Base-by-base conservation (phyloP, 2,329 filamentous ascomycete genomes). In the Colletotrichum euphorbiae region DNA sequence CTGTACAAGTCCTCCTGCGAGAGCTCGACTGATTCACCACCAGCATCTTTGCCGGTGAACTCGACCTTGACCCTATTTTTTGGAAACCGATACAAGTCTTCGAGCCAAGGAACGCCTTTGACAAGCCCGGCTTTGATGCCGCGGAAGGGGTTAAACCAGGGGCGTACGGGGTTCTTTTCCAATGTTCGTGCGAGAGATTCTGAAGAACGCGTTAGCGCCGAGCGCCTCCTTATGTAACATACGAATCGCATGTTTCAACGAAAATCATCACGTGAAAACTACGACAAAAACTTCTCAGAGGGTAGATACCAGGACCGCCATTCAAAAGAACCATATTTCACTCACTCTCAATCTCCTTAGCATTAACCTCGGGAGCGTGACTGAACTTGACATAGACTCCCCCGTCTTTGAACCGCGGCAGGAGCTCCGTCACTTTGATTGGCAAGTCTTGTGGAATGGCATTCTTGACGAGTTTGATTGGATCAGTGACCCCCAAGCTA, bases 301-400 rank as follows among this genome's bases (percentile, higher is more conserved):
- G 2, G 6, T 2, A 28, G 6, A 28, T 7, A 8, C 28, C 28
- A 8, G 28, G 28, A 28, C 7, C 7, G 28, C 6, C 28, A 4
- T 2, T 28, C 28, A 28, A 28, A 28, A 8, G 7, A 28, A 28
- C 28, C 6, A 8, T 8, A 6, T 1, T 8, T 28, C 19, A 72
- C 72, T 36, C 73, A 81, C 81, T 75, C 75, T 86, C 83, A 54
- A 85, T 75, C 54, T 83, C 74, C 52, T 80, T 76, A 3, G 80
- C 74, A 4, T 79, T 76, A 9, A 80, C 73, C 11, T 76, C 78
- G 1, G 77, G 69, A 43, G 81, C 79, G 60, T 85, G 87, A 15
- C 85, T 86, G 76, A 97, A 94, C 77, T 97, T 98, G 77, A 98
- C 90, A 77, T 97, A 98, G 0, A 93, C 93, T 12, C 96, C 96